phyloP scores from a whole-genome alignment of 192 early-diverging fungal species.

The Backusella liffmaniae region DNA sequence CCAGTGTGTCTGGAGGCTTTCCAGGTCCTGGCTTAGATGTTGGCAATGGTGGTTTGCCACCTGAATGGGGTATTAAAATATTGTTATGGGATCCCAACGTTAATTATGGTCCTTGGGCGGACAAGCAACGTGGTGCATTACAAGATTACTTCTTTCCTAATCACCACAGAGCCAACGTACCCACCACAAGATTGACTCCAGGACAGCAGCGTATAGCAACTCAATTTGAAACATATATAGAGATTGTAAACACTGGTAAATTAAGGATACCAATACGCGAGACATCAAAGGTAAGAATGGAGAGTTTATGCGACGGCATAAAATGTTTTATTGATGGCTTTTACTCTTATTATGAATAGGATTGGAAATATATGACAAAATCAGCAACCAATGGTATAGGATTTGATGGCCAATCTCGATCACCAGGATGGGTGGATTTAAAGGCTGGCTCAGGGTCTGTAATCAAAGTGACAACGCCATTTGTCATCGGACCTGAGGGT shows the following conservation, averaged over 20 bases:
- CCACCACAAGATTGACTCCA: constrained; percentile 44
- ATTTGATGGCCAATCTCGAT: constrained; percentile 36
- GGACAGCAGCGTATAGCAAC: constrained; percentile 59
- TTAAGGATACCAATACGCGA: constrained; percentile 69
- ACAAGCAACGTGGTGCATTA: constrained; percentile 65
- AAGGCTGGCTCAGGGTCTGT: constrained; percentile 47
- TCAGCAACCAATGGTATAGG: constrained; percentile 19
- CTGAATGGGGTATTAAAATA: constrained; percentile 73
- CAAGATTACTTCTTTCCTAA: constrained; percentile 77
- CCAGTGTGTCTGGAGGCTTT: not conserved
- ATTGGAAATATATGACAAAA: constrained; percentile 58
- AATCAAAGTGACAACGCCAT: constrained; percentile 59
- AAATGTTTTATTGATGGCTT: not conserved
- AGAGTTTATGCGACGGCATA: not conserved
- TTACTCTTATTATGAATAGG: constrained; percentile 34
- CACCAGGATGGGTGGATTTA: constrained; percentile 74
- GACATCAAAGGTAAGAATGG: constrained; percentile 58
- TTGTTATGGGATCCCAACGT: constrained; percentile 52
- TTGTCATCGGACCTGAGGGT: constrained; percentile 51
- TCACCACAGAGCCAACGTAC: constrained; percentile 48
- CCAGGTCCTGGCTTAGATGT: constrained; percentile 16
- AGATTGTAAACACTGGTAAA: constrained; percentile 57
- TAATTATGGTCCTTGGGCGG: constrained; percentile 81
- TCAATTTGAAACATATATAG: constrained; percentile 55
- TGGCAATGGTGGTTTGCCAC: constrained; percentile 54